Percentiles rank a stretch among this genome's conserved stretches.
Conservation (phyloP, 1,139 yeast genomes). For the Debaryomycetaceae sp. region DNA sequence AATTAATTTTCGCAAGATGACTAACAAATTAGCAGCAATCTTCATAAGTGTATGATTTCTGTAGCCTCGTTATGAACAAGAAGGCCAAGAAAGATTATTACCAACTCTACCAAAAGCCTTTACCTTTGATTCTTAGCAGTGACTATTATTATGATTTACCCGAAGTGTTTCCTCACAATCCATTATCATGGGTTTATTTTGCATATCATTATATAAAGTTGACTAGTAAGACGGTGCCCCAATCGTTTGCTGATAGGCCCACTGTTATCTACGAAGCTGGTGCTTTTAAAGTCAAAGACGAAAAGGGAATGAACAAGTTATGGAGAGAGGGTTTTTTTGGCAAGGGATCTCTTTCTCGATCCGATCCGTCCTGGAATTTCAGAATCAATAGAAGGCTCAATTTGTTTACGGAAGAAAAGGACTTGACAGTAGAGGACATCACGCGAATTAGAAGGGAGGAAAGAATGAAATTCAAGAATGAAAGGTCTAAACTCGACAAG, state of each 20-base stretch:
- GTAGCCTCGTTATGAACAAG: constrained; percentile 16
- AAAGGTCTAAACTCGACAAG: constrained; percentile 38
- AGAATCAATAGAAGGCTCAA: constrained; percentile 54
- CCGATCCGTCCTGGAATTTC: constrained; percentile 86
- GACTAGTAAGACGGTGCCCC: constrained; percentile 26
- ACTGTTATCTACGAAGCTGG: constrained; percentile 27
- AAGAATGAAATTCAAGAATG: constrained; percentile 66
- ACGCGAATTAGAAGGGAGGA: constrained; percentile 72
- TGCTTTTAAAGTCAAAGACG: constrained; percentile 44
- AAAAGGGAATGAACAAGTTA: constrained; percentile 48
- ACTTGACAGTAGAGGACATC: constrained; percentile 63
- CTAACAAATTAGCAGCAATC: constrained; percentile 7
- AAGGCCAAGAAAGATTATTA: constrained; percentile 25
- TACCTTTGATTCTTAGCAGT: constrained; percentile 47
- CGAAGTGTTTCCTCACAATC: constrained; percentile 49
- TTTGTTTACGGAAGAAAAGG: constrained; percentile 32
- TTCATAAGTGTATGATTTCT: constrained; percentile 2
- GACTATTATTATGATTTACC: constrained; percentile 41
- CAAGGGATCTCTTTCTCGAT: constrained; percentile 81
- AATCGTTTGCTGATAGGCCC: constrained; percentile 15
- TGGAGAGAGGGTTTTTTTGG: constrained; percentile 95
- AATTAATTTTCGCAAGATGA: constrained; percentile 1
- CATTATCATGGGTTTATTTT: constrained; percentile 56
- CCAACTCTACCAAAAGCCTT: constrained; percentile 36
- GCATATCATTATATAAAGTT: constrained; percentile 27